These are phyloP conservation scores for Boletus rex-veris DNA, from an alignment of 768 basidiomycete species.

Conservation along the genomic window DNA sequence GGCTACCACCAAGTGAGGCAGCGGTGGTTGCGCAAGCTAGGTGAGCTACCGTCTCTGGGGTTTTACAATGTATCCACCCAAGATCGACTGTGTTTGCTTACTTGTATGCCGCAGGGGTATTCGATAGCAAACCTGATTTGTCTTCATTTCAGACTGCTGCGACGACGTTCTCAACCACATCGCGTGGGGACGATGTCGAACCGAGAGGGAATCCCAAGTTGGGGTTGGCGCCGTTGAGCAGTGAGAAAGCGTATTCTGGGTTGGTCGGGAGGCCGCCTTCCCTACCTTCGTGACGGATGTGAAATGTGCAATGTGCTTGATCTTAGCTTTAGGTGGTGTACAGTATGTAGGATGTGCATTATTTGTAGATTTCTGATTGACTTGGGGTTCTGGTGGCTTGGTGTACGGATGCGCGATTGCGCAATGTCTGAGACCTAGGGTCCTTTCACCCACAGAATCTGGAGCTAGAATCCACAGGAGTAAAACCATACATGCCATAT, in stretches of 20 bases:
- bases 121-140: slow-evolving; percentile 36
- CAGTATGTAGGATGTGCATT: background rate
- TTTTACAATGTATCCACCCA: too few species aligned
- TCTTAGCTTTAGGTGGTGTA: slow-evolving; percentile 1
- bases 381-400: too few species aligned
- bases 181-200: slow-evolving; percentile 14
- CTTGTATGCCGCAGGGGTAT: slow-evolving; percentile 23
- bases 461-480: too few species aligned
- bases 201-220: slow-evolving; percentile 36
- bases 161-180: slow-evolving; percentile 10
- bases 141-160: slow-evolving; percentile 32
- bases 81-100: background rate
- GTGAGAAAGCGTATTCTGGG: slow-evolving; percentile 31
- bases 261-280: slow-evolving; percentile 20
- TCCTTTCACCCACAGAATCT: too few species aligned
- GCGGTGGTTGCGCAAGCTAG: slow-evolving; percentile 40
- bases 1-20: slow-evolving; percentile 44
- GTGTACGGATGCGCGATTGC: too few species aligned
- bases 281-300: slow-evolving; percentile 15
- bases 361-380: background rate
- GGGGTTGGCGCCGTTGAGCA: slow-evolving; percentile 37
- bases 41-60: slow-evolving; percentile 14
- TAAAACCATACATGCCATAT: too few species aligned
- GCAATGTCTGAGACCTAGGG: too few species aligned
- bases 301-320: slow-evolving; percentile 4